These are phyloP conservation scores for Aspergillus intermedius DNA, from an alignment of 2,329 filamentous ascomycete species.

Conservation along the genomic window DNA sequence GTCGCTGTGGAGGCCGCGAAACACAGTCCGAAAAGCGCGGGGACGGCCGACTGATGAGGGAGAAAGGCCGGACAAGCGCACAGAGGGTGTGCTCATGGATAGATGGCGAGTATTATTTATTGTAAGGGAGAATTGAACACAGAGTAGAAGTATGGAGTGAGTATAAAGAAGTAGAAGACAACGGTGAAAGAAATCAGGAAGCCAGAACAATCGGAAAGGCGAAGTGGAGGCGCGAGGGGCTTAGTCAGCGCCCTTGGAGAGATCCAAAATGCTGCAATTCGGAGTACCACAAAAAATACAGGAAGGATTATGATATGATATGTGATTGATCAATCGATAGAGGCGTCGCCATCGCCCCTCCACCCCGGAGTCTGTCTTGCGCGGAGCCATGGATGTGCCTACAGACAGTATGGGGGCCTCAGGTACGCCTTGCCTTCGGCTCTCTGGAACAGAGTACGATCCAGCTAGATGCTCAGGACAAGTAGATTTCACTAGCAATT, in stretches of 20 bases:
- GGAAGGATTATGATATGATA: not conserved
- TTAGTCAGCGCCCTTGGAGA: not conserved
- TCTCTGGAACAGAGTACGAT: no score
- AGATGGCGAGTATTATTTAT: not conserved
- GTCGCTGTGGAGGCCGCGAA: not conserved
- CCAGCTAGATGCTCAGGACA: no score
- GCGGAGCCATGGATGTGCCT: not conserved
- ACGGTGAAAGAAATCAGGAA: no score
- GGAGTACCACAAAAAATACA: no score
- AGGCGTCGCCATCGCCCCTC: not conserved
- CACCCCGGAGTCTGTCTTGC: not conserved
- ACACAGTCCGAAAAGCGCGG: not conserved
- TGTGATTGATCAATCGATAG: not conserved
- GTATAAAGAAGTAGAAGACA: not conserved
- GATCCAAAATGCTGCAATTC: no score
- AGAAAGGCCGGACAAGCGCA: not conserved
- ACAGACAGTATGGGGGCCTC: not conserved
- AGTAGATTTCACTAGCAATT: no score
- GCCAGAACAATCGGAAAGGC: not conserved
- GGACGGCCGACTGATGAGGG: not conserved
- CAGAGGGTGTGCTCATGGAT: not conserved
- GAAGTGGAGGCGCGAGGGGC: conserved; percentile 1
- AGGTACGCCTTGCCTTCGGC: not conserved
- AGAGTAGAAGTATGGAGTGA: not conserved
- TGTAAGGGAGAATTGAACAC: not conserved